These are phyloP conservation scores for Geotrichum reessii DNA, from an alignment of 1,139 yeast species.

Conservation along the genomic window DNA sequence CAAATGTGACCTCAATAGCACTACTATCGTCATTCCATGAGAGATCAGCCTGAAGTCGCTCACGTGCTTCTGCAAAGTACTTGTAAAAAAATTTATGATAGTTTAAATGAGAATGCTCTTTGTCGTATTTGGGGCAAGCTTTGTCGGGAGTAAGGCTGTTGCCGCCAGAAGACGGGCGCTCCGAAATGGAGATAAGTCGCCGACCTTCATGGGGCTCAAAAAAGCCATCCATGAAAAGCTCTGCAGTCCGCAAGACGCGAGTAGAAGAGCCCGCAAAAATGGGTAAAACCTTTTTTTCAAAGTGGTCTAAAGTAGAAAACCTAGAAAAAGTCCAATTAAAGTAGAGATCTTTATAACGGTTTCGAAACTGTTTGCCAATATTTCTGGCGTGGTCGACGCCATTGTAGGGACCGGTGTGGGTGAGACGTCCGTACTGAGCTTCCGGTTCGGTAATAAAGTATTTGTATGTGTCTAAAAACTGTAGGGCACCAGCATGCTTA, in stretches of 20 bases:
- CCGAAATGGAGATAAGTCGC: constrained; percentile 14
- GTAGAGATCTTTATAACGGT: constrained; percentile 16
- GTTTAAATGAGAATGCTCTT: not conserved
- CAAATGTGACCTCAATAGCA: constrained; percentile 24
- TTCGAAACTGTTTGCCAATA: constrained; percentile 15
- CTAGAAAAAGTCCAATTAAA: not conserved
- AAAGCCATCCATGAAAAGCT: constrained; percentile 19
- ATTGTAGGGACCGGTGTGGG: constrained; percentile 21
- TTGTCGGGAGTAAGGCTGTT: constrained; percentile 20
- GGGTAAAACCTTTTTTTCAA: constrained; percentile 2
- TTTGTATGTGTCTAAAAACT: constrained; percentile 18
- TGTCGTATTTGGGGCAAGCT: constrained; percentile 13
- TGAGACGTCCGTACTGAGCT: constrained; percentile 19
- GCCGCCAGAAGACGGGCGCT: constrained; percentile 14
- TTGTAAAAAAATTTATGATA: constrained; percentile 12
- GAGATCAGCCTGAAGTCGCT: constrained; percentile 25
- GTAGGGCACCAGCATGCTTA: constrained; percentile 19
- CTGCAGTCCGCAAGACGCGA: constrained; percentile 22
- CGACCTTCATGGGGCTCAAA: constrained; percentile 11
- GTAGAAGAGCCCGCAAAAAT: constrained; percentile 20
- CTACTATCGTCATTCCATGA: not conserved
- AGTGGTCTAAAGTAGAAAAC: not conserved
- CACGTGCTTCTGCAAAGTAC: constrained; percentile 7
- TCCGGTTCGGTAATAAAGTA: constrained; percentile 17
- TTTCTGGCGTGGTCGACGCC: constrained; percentile 18